Evolutionary conservation across 169 alveolate species (phyloP).

Genomic region (Plasmodium fragile): DNA sequence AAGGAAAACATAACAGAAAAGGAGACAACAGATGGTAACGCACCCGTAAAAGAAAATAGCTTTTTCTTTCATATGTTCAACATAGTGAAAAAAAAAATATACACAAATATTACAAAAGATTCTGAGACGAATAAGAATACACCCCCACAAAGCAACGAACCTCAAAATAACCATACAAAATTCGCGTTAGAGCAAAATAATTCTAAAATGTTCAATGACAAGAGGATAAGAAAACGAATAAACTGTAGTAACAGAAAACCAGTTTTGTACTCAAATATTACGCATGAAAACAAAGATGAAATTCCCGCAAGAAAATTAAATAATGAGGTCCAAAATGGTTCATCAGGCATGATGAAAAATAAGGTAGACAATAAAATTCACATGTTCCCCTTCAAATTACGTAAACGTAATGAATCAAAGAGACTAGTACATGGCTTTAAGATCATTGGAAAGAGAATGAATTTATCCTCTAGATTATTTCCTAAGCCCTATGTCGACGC

Average conservation of each 20-base stretch:
- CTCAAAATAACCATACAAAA: slow-evolving; percentile 9
- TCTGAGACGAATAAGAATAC: neutral
- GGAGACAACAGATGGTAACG: neutral
- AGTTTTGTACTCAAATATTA: slow-evolving; percentile 8
- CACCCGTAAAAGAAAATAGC: slow-evolving; percentile 37
- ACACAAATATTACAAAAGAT: slow-evolving; percentile 33
- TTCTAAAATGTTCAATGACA: slow-evolving; percentile 37
- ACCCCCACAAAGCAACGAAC: neutral
- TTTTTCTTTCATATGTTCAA: slow-evolving; percentile 44
- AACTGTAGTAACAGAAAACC: slow-evolving; percentile 22
- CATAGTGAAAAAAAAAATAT: slow-evolving; percentile 46
- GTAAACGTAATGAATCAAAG: slow-evolving; percentile 1
- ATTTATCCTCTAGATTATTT: neutral
- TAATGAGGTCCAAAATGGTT: neutral
- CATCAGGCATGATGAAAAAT: neutral
- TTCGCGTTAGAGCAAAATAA: slow-evolving; percentile 6
- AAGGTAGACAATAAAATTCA: neutral
- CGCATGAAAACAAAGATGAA: slow-evolving; percentile 12
- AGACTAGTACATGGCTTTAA: neutral
- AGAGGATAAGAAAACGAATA: slow-evolving; percentile 12
- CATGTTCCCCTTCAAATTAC: neutral
- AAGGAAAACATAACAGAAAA: slow-evolving; percentile 20
- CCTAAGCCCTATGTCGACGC: neutral
- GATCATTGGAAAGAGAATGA: neutral
- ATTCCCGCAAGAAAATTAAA: neutral